Evolutionary conservation across 768 basidiomycete species (phyloP), one percentile per base, ranked within the genome.

Genomic region (Podaxis rugospora): DNA sequence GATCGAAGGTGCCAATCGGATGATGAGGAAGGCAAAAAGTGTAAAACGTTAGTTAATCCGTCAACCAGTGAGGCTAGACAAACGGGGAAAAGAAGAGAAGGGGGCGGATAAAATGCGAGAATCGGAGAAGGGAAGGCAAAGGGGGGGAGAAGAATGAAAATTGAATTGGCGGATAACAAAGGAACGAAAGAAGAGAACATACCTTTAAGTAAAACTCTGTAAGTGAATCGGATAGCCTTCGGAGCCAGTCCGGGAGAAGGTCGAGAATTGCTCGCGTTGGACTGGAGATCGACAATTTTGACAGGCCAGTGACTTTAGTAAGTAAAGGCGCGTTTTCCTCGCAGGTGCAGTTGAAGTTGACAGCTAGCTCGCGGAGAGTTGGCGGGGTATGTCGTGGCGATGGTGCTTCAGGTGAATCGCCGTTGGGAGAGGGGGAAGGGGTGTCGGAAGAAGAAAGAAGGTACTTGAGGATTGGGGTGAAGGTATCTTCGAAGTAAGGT

Each of bases 171-270:
- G 14, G 11, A 50, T 28, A 18, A 21, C 11, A 27, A 3, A 42
- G 6, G 47, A 11, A 18, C 3, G 21, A 50, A 37, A 10, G 36
- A 36, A 49, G 35, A 14, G 39, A 32, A 56, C 76, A 61, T 59
- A 83, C 83, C 66, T 70, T 74, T 3, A 86, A 66, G 69, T 79
- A 76, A 23, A 84, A 69, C 39, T 70, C 74, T 16, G 57, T 64
- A 32, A 84, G 65, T 4, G 69, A 70, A 10, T 61, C 57, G 0
- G 71, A 71, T 27, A 83, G 67, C 27, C 66, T 67, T 21, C 59
- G 63, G 4, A 84, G 67, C 83, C 83, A 83, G 0, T 70, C 74
- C 10, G 80, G 77, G 4, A 82, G 72, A 25, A 76, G 66, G 18
- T 78, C 66, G 13, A 83, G 68, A 21, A 81, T 73, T 7, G 74